Conservation (phyloP, 352 stramenopile species). For the Phytophthora chlamydospora region DNA sequence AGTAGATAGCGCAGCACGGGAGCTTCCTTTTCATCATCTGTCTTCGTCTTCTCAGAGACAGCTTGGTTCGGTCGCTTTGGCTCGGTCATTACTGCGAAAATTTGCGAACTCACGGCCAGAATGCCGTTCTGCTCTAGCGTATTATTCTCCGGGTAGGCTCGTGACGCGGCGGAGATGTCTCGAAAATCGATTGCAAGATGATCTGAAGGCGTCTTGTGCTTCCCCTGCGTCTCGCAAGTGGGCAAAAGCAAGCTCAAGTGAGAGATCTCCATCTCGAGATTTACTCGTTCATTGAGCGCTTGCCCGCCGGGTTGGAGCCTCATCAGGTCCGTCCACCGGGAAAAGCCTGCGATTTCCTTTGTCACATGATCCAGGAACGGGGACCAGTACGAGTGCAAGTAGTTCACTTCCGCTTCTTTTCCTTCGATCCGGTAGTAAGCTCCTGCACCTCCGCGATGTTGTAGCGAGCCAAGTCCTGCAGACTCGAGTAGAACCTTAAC, state of each 20-base stretch:
- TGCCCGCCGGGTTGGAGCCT: conserved; percentile 41
- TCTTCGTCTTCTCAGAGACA: conserved; percentile 3
- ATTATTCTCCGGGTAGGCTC: conserved; percentile 43
- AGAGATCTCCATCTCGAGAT: conserved; percentile 52
- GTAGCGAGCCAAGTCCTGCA: conserved; percentile 47
- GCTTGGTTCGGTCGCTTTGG: conserved; percentile 9
- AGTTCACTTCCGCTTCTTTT: conserved; percentile 60
- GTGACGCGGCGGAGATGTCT: conserved; percentile 50
- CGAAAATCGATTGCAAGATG: conserved; percentile 57
- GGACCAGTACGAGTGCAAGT: conserved; percentile 54
- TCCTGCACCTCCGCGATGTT: conserved; percentile 48
- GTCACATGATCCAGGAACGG: conserved; percentile 57
- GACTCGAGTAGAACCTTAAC: conserved; percentile 53
- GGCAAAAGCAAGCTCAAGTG: conserved; percentile 53
- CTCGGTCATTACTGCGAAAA: conserved; percentile 46
- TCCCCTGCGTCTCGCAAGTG: conserved; percentile 48
- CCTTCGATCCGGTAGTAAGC: conserved; percentile 53
- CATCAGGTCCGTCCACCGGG: conserved; percentile 64
- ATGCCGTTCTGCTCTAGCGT: conserved; percentile 61
- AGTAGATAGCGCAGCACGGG: conserved; percentile 14
- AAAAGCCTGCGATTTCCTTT: conserved; percentile 70
- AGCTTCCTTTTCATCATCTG: background rate
- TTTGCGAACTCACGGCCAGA: conserved; percentile 39
- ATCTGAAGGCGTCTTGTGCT: conserved; percentile 52
- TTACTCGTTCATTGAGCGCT: conserved; percentile 52